These are phyloP conservation scores for Plasmodium fragile DNA, from an alignment of 169 alveolate genomes.

Conservation along the genomic window DNA sequence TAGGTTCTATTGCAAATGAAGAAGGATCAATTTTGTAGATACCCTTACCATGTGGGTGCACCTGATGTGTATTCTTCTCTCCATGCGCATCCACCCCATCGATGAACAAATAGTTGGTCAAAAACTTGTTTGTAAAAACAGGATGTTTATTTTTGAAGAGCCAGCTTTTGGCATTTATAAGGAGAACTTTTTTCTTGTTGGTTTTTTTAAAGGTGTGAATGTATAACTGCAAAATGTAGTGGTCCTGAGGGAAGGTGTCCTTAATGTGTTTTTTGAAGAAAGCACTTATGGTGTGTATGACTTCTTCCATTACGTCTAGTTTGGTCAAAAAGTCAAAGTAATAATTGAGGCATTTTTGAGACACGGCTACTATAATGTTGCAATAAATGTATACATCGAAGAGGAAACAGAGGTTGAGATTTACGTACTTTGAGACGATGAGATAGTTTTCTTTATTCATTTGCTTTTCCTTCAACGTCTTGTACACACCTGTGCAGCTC, in stretches of 20 bases:
- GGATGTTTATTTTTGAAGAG: conserved; percentile 61
- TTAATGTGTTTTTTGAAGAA: conserved; percentile 29
- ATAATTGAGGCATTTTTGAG: conserved; percentile 59
- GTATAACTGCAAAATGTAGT: conserved; percentile 42
- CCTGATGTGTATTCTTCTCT: background rate
- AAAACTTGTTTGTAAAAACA: conserved; percentile 9
- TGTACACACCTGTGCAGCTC: conserved; percentile 55
- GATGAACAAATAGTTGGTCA: conserved; percentile 34
- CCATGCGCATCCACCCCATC: background rate
- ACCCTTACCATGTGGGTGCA: background rate
- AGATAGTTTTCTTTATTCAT: conserved; percentile 1
- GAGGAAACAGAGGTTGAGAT: conserved; percentile 49
- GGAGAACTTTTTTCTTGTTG: conserved; percentile 36
- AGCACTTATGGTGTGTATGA: conserved; percentile 5
- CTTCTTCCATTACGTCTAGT: conserved; percentile 15
- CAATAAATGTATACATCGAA: conserved; percentile 55
- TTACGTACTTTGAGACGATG: conserved; percentile 44
- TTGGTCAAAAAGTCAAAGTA: conserved; percentile 25
- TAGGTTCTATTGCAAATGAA: background rate
- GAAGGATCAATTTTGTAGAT: conserved; percentile 2
- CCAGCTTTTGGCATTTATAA: conserved; percentile 67
- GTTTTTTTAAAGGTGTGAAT: conserved; percentile 55
- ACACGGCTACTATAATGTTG: conserved; percentile 21
- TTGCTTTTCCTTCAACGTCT: conserved; percentile 15
- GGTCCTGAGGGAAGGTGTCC: conserved; percentile 3